These are phyloP conservation scores for Fusarium zealandicum DNA, from an alignment of 2,329 filamentous ascomycete species.

Conservation along the genomic window DNA sequence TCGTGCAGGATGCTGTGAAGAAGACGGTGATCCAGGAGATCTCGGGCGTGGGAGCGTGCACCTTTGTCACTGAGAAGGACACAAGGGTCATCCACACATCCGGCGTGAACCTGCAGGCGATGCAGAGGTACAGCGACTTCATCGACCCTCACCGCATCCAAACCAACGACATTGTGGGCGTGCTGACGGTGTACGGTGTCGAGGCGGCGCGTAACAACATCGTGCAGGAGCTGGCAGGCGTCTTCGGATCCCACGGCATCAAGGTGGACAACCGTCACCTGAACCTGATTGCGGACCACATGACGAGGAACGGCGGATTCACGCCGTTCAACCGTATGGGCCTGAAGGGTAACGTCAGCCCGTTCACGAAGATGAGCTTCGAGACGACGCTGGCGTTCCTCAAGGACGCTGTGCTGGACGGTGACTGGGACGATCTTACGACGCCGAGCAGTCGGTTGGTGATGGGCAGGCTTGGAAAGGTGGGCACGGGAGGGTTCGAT, in stretches of 20 bases:
- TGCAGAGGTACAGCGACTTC: constrained; percentile 86
- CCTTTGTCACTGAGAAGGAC: constrained; percentile 64
- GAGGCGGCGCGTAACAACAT: constrained; percentile 91
- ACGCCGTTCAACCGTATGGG: constrained; percentile 93
- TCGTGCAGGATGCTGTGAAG: constrained; percentile 82
- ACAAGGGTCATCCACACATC: constrained; percentile 74
- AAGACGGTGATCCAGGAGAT: constrained; percentile 89
- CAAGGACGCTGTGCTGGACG: constrained; percentile 88
- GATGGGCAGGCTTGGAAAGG: constrained; percentile 79
- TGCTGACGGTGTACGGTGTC: constrained; percentile 87
- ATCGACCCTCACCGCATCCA: constrained; percentile 86
- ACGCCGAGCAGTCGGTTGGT: constrained; percentile 90
- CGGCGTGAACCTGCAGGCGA: constrained; percentile 87
- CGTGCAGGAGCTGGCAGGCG: constrained; percentile 81
- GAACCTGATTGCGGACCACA: constrained; percentile 94
- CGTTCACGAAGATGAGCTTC: constrained; percentile 99
- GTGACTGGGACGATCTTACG: constrained; percentile 86
- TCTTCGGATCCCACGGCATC: constrained; percentile 93
- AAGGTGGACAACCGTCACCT: constrained; percentile 89
- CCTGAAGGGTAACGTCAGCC: constrained; percentile 81
- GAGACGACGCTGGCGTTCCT: constrained; percentile 96
- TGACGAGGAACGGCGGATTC: constrained; percentile 93
- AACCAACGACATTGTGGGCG: constrained; percentile 91
- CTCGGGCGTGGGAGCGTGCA: constrained; percentile 75
- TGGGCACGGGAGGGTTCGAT: constrained; percentile 93